Evolutionary conservation across 352 stramenopile species (phyloP).

Genomic region (Globisporangium radiosum): DNA sequence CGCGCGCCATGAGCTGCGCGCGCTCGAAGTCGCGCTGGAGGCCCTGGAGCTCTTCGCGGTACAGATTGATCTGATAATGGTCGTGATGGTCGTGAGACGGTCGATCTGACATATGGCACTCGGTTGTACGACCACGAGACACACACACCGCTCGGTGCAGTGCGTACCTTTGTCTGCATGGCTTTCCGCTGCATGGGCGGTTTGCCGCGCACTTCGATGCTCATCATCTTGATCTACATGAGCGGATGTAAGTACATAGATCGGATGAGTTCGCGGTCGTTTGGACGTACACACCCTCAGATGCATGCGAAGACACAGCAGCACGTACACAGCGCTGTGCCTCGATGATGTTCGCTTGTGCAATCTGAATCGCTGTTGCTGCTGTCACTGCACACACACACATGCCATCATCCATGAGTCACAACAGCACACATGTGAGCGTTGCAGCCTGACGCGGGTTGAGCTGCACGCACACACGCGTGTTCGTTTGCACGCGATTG

Average conservation of each 20-base stretch:
- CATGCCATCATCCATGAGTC: neutral
- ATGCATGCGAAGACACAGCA: neutral
- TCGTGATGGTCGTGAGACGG: constrained; percentile 13
- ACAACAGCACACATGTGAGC: neutral
- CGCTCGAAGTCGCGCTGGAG: constrained; percentile 64
- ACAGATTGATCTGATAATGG: constrained; percentile 44
- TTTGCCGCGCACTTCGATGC: constrained; percentile 62
- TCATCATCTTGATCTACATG: constrained; percentile 76
- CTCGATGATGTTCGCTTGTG: constrained; percentile 58
- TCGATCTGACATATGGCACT: too few species aligned
- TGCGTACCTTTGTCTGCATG: constrained; percentile 61
- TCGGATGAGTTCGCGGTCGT: too few species aligned
- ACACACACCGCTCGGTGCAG: neutral
- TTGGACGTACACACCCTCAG: too few species aligned
- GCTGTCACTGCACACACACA: constrained; percentile 14
- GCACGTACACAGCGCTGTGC: constrained; percentile 58
- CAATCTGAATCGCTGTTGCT: constrained; percentile 39
- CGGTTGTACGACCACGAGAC: too few species aligned
- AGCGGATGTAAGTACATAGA: too few species aligned
- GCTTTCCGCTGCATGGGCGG: constrained; percentile 48
- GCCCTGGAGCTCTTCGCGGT: constrained; percentile 62
- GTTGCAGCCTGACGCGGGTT: neutral
- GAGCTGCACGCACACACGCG: too few species aligned
- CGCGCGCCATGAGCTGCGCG: constrained; percentile 57
- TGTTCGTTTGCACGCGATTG: too few species aligned